phyloP scores from a whole-genome alignment of 805 yeast genomes.

The Spathaspora passalidarum region DNA sequence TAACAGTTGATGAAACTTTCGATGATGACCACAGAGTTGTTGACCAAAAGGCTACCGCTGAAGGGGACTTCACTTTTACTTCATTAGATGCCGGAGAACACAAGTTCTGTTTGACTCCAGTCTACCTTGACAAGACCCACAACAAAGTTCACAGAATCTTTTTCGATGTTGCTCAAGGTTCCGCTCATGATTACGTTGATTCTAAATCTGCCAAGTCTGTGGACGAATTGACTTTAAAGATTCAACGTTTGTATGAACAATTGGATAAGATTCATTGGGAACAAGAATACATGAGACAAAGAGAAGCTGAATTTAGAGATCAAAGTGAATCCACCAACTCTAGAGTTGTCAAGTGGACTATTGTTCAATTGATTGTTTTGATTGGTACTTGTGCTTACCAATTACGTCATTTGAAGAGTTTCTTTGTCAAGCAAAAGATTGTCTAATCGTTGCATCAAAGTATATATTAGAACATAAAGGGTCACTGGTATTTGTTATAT shows the following conservation, averaged over 20 bases:
- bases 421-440: slow-evolving; percentile 85
- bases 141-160: slow-evolving; percentile 63
- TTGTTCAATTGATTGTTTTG: slow-evolving; percentile 67
- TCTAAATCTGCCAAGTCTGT: slow-evolving; percentile 55
- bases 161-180: slow-evolving; percentile 71
- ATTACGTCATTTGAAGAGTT: slow-evolving; percentile 69
- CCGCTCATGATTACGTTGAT: slow-evolving; percentile 58
- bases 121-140: slow-evolving; percentile 67
- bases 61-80: slow-evolving; percentile 74
- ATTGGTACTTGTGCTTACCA: slow-evolving; percentile 73
- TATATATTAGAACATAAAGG: too few relatives aligned
- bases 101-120: slow-evolving; percentile 64
- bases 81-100: slow-evolving; percentile 86
- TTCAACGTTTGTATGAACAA: slow-evolving; percentile 37
- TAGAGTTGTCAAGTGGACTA: slow-evolving; percentile 69
- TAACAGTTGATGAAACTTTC: slow-evolving; percentile 72
- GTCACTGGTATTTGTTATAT: too few relatives aligned
- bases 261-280: slow-evolving; percentile 41
- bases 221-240: slow-evolving; percentile 36
- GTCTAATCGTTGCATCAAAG: slow-evolving; percentile 39
- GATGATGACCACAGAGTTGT: slow-evolving; percentile 81
- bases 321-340: slow-evolving; percentile 73
- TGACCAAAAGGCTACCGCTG: slow-evolving; percentile 56
- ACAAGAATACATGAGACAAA: slow-evolving; percentile 59
- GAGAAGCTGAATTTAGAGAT: slow-evolving; percentile 76